These are phyloP conservation scores for Arctium lappa DNA, from an alignment of 129 eudicot species.

Conservation along the genomic window DNA sequence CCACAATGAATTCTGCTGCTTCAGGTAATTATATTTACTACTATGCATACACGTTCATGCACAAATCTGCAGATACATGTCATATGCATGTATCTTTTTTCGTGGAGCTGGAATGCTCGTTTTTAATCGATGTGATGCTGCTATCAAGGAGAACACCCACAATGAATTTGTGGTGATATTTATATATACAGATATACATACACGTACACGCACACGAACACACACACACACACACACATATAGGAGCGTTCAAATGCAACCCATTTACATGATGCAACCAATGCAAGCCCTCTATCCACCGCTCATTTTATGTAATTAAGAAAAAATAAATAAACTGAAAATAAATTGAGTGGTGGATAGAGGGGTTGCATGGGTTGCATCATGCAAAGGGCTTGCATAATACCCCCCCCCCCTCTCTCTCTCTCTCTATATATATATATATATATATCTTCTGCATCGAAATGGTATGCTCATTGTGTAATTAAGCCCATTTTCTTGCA, in stretches of 20 bases:
- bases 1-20: slow-evolving; percentile 38
- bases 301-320: too few species aligned
- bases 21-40: slow-evolving; percentile 25
- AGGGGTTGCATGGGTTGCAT: too few species aligned
- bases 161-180: background rate
- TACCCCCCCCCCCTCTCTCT: too few species aligned
- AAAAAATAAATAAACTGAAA: too few species aligned
- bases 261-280: too few species aligned
- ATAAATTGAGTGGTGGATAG: too few species aligned
- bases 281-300: too few species aligned
- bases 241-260: too few species aligned
- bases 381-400: too few species aligned
- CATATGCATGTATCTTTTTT: background rate
- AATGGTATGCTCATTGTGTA: background rate
- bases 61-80: background rate
- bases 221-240: too few species aligned
- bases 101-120: background rate
- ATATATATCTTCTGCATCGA: background rate
- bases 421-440: background rate
- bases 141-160: background rate
- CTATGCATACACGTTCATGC: background rate
- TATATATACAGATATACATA: background rate
- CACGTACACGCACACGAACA: too few species aligned
- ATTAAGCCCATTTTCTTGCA: slow-evolving; percentile 10
- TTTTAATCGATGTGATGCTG: background rate